Conservation (phyloP, 768 basidiomycete species). For the Mycena venus region DNA sequence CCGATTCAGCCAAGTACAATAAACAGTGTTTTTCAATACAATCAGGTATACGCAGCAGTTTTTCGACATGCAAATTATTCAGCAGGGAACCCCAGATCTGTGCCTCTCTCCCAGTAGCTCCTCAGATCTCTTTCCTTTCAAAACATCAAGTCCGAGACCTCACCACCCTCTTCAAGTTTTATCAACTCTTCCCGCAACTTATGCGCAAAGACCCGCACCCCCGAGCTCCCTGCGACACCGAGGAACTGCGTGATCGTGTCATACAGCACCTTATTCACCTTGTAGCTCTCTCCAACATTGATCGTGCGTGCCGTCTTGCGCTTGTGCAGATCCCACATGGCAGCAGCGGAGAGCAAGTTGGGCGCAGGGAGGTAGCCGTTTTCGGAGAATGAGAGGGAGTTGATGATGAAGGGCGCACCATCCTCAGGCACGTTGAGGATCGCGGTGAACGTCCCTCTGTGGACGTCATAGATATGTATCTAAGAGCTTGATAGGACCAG, state of each 20-base stretch:
- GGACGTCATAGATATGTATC: constrained; percentile 90
- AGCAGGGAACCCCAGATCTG: constrained; percentile 79
- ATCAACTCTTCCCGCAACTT: constrained; percentile 94
- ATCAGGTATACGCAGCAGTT: constrained; percentile 27
- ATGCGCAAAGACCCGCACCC: constrained; percentile 86
- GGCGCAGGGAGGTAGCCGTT: constrained; percentile 96
- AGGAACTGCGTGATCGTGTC: constrained; percentile 90
- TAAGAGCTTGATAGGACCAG: no score
- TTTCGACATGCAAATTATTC: constrained; percentile 38
- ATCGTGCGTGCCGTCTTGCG: constrained; percentile 74
- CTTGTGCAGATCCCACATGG: constrained; percentile 97
- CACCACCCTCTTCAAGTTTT: constrained; percentile 84
- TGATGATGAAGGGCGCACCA: constrained; percentile 78
- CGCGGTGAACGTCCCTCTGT: constrained; percentile 82
- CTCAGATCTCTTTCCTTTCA: constrained; percentile 90
- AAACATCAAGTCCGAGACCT: constrained; percentile 82
- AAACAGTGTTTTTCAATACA: no score
- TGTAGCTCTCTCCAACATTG: constrained; percentile 81
- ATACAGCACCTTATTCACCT: constrained; percentile 85
- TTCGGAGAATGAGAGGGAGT: constrained; percentile 93
- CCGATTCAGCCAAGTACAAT: no score
- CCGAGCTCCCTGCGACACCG: constrained; percentile 86
- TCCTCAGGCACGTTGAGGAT: constrained; percentile 74
- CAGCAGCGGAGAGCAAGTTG: constrained; percentile 77
- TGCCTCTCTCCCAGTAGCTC: constrained; percentile 82